Percentiles rank a stretch among this genome's conserved stretches.
These are phyloP conservation scores for Cerrena zonata DNA, from an alignment of 1,284 basidiomycete species.

Conservation along the genomic window DNA sequence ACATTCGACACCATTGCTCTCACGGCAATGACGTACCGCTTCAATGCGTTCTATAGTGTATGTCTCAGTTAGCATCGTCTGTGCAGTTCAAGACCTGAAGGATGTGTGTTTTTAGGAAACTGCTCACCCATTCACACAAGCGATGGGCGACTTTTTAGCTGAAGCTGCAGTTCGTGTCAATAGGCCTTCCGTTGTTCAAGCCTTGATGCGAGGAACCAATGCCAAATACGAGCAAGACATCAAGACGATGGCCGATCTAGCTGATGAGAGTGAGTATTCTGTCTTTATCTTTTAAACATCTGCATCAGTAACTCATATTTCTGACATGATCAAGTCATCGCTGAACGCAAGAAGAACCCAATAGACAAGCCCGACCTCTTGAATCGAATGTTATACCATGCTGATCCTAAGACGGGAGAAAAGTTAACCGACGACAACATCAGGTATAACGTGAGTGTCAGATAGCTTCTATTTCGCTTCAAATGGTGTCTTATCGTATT, in stretches of 20 bases:
- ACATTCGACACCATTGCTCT: conserved; percentile 44
- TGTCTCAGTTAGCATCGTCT: no score
- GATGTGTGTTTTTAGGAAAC: conserved; percentile 25
- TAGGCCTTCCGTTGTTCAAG: conserved; percentile 33
- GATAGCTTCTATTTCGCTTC: no score
- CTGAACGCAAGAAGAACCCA: conserved; percentile 33
- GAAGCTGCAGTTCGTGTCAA: conserved; percentile 33
- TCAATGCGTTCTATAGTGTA: conserved; percentile 38
- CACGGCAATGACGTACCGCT: conserved; percentile 40
- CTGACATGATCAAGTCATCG: conserved; percentile 38
- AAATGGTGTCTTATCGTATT: background rate
- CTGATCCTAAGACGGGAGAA: conserved; percentile 44
- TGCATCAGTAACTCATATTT: no score
- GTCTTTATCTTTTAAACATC: no score
- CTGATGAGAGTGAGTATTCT: conserved; percentile 31
- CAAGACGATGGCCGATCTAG: conserved; percentile 36
- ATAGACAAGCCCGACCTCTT: conserved; percentile 41
- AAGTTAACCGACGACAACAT: conserved; percentile 40
- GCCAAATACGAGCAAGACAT: conserved; percentile 38
- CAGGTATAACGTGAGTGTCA: conserved; percentile 36
- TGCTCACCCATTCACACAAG: conserved; percentile 38
- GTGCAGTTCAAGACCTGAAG: background rate
- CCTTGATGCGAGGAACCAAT: conserved; percentile 30
- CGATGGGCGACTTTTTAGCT: conserved; percentile 39
- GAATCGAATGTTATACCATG: conserved; percentile 42